Evolutionary conservation across 805 yeast species (phyloP), one percentile per base, ranked within the genome.

Genomic region (Hermanozyma aechmeae): DNA sequence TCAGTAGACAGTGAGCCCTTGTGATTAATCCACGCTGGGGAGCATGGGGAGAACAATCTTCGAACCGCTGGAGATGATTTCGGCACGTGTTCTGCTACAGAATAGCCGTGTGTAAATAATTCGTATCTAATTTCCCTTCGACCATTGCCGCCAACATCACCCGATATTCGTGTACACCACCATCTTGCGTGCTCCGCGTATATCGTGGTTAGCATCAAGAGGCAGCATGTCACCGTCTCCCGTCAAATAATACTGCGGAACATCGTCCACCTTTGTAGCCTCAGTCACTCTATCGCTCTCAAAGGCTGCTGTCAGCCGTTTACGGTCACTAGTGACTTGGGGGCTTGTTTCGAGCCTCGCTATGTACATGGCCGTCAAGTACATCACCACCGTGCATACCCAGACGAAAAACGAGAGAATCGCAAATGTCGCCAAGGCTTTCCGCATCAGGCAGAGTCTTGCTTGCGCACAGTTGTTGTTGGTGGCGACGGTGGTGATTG

Each of bases 361-460:
- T n/a, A 63, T 59, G 40, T 59, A 60, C 16, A 54, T 39, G 2
- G 65, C 54, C 13, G 68, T 60, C 6, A 56, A 31, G 34, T 58
- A 61, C 49, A 56, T 53, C 6, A 56, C 55, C 31, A 59, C 37
- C 27, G 53, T 56, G 13, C 48, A 41, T 10, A 58, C 31, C 70
- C 70, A 64, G 10, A 58, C 26, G 19, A 62, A 51, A 6, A 58
- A 52, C 2, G 63, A 55, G 10, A 61, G 40, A 11, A 59, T 58
- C n/a, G 55, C 42, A 18, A 64, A 55, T 0, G 61, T 51, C 16
- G 58, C 52, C 15, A 56, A 41, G 3, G 64, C 63, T 32, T 48
- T 51, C 23, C 68, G 40, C 34, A 53, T 38, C 9, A 34, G 30
- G 40, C 68, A 63, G 4, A 46, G 32, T 12, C 43, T 26, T 1